Percentiles rank a stretch among this genome's conserved stretches.
Evolutionary conservation across 768 basidiomycete species (phyloP).

Genomic region (Lenzites betulinus): DNA sequence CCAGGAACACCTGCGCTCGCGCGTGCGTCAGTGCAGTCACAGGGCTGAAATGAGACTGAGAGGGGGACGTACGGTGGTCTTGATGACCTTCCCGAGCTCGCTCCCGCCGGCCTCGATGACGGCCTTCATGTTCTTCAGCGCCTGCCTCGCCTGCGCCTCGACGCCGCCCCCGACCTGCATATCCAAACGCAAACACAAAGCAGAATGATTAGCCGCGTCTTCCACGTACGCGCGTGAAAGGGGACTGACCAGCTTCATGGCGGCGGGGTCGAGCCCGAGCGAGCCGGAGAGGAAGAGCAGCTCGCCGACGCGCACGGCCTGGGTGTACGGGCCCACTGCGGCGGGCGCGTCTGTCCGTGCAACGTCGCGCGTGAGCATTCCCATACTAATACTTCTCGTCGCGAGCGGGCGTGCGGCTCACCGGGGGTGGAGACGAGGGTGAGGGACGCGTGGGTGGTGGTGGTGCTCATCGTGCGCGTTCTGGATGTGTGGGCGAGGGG

Average conservation of each 20-base stretch:
- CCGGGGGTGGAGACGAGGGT: conserved; percentile 37
- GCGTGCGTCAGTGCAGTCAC: neutral
- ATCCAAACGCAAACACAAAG: neutral
- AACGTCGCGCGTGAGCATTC: neutral
- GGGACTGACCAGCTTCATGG: conserved; percentile 60
- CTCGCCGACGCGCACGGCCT: conserved; percentile 82
- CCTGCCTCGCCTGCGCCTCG: conserved; percentile 80
- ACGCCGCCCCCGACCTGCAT: conserved; percentile 56
- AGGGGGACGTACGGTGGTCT: conserved; percentile 74
- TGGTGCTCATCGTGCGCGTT: conserved; percentile 29
- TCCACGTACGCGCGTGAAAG: neutral
- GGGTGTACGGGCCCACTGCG: conserved; percentile 86
- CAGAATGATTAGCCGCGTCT: no score
- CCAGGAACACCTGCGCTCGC: conserved; percentile 78
- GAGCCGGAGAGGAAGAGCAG: conserved; percentile 90
- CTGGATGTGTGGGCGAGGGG: neutral
- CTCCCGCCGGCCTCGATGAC: conserved; percentile 85
- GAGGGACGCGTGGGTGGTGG: conserved; percentile 41
- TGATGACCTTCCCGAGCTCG: conserved; percentile 77
- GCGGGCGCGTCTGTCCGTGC: conserved; percentile 67
- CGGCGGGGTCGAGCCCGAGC: conserved; percentile 77
- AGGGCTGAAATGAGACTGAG: neutral
- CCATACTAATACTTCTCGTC: no score
- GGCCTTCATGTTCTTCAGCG: conserved; percentile 81
- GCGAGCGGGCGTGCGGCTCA: conserved; percentile 10